phyloP scores from a whole-genome alignment of 306 rosid species.

The Comarum palustre region DNA sequence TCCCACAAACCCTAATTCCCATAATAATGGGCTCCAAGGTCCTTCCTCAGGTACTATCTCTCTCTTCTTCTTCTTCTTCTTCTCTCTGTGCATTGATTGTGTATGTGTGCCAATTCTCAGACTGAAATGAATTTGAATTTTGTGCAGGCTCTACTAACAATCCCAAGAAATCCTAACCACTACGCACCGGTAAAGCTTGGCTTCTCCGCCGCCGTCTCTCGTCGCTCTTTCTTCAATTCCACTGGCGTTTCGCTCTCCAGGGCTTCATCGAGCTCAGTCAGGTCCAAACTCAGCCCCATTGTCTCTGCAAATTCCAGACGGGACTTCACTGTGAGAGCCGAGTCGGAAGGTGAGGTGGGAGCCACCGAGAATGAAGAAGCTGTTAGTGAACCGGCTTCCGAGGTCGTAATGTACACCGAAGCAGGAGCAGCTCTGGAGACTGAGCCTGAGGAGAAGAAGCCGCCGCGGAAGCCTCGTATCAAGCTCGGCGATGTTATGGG shows the following conservation, averaged over 20 bases:
- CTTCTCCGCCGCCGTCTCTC: constrained; percentile 32
- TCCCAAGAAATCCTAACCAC: constrained; percentile 46
- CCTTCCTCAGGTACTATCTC: constrained; percentile 62
- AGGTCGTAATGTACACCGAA: constrained; percentile 29
- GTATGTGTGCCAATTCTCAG: neutral
- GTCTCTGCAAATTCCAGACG: constrained; percentile 30
- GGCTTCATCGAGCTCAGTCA: constrained; percentile 42
- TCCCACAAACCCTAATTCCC: constrained; percentile 16
- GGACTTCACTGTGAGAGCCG: constrained; percentile 52
- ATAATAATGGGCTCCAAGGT: constrained; percentile 59
- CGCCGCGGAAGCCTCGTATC: constrained; percentile 60
- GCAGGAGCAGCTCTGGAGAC: constrained; percentile 32
- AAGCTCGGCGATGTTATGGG: constrained; percentile 98
- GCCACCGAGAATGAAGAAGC: constrained; percentile 22
- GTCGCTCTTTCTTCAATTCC: constrained; percentile 33
- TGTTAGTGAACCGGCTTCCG: constrained; percentile 34
- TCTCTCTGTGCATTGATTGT: neutral
- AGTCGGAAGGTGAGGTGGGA: constrained; percentile 41
- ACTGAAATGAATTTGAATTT: neutral
- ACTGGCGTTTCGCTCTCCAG: constrained; percentile 32
- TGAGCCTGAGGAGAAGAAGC: constrained; percentile 46
- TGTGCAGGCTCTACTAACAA: constrained; percentile 43
- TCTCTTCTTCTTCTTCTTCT: constrained; percentile 8
- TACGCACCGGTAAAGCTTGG: constrained; percentile 36
- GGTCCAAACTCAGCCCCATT: constrained; percentile 42